A percentile compares a stretch with the other conserved stretches of the same genome.
phyloP scores from a whole-genome alignment of 2,329 filamentous ascomycete species.

The Alternaria angustiovoidea region DNA sequence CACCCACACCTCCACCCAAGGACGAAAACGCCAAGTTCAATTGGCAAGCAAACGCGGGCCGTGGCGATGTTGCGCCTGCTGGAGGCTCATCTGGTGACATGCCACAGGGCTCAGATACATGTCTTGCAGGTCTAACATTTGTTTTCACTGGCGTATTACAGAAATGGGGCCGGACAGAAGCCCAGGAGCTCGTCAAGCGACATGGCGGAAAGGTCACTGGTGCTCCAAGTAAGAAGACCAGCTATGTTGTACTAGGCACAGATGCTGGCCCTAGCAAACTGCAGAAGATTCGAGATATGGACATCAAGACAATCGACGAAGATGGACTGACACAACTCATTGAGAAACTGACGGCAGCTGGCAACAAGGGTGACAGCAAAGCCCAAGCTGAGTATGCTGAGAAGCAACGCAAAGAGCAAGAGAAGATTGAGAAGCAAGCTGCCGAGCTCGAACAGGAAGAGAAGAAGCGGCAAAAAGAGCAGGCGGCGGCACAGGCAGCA shows the following conservation, averaged over 20 bases:
- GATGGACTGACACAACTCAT: constrained; percentile 91
- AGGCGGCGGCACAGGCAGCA: constrained; percentile 49
- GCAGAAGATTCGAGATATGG: constrained; percentile 79
- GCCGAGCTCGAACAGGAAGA: constrained; percentile 88
- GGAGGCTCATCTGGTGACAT: constrained; percentile 71
- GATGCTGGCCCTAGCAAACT: constrained; percentile 96
- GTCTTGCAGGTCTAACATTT: constrained; percentile 86
- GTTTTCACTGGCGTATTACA: constrained; percentile 93
- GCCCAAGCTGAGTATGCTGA: constrained; percentile 85
- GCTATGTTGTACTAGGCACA: constrained; percentile 86
- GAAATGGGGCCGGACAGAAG: constrained; percentile 83
- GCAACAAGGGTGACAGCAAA: constrained; percentile 76
- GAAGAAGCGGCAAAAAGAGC: constrained; percentile 71
- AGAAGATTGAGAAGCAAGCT: constrained; percentile 80
- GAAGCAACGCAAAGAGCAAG: constrained; percentile 84
- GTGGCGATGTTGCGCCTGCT: constrained; percentile 69
- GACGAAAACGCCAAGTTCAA: constrained; percentile 78
- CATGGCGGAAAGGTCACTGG: constrained; percentile 91
- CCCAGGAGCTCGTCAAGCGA: constrained; percentile 83
- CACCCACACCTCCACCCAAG: constrained; percentile 82
- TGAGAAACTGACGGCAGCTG: constrained; percentile 78
- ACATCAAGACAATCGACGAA: constrained; percentile 92
- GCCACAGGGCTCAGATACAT: constrained; percentile 86
- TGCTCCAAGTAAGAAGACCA: constrained; percentile 90
- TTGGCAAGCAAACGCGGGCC: constrained; percentile 68